phyloP scores from a whole-genome alignment of 2,329 filamentous ascomycete species.

The Leptographium radiaticola region DNA sequence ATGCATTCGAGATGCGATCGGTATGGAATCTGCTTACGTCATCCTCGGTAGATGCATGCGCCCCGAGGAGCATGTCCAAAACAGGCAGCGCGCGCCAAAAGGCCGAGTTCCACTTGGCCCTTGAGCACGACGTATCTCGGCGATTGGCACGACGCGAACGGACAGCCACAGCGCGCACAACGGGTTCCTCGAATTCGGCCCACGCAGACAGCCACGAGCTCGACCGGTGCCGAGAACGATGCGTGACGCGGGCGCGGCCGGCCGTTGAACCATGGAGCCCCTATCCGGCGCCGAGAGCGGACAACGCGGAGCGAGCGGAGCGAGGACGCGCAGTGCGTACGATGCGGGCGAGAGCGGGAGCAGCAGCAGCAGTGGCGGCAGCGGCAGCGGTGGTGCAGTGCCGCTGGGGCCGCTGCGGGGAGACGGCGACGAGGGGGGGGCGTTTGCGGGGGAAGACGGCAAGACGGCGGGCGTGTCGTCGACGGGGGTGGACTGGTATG shows the following conservation, averaged over 20 bases:
- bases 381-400: neutral
- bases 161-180: too few relatives aligned
- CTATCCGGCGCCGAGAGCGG: neutral
- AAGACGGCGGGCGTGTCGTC: neutral
- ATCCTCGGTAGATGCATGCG: too few relatives aligned
- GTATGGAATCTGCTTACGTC: too few relatives aligned
- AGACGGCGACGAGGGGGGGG: conserved; percentile 3
- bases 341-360: neutral
- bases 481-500: conserved; percentile 60
- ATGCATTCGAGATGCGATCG: too few relatives aligned
- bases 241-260: neutral
- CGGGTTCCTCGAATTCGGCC: too few relatives aligned
- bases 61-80: too few relatives aligned
- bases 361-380: neutral
- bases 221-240: neutral
- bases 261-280: neutral
- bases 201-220: neutral
- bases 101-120: too few relatives aligned
- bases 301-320: neutral
- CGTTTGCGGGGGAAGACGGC: too few relatives aligned
- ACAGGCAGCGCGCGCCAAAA: too few relatives aligned
- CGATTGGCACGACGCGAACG: too few relatives aligned
- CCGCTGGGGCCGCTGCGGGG: neutral
- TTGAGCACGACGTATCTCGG: too few relatives aligned
- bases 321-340: neutral